A percentile compares a stretch with the other conserved stretches of the same genome.
These are phyloP conservation scores for Epichloe bromicola DNA, from an alignment of 2,329 filamentous ascomycete species.

Conservation along the genomic window DNA sequence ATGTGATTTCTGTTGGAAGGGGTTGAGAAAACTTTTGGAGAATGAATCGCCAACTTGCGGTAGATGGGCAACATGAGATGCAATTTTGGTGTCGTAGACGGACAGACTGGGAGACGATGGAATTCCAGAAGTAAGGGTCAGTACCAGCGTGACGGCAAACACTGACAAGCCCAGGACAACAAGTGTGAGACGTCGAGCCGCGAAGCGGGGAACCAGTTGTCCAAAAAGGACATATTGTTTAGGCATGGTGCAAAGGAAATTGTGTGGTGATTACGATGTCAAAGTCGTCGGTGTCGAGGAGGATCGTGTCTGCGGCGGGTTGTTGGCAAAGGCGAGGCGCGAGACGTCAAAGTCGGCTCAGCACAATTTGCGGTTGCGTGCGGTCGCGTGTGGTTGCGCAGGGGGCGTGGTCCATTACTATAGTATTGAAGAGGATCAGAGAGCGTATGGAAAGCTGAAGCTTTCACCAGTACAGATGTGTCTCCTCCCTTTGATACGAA, in stretches of 20 bases:
- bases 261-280: background rate
- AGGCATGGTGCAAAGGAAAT: constrained; percentile 15
- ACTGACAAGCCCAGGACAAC: constrained; percentile 37
- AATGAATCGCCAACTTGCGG: constrained; percentile 20
- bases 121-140: constrained; percentile 35
- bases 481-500: background rate
- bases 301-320: background rate
- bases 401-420: background rate
- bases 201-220: constrained; percentile 35
- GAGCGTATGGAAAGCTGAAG: background rate
- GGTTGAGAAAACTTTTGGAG: constrained; percentile 43
- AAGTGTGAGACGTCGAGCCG: constrained; percentile 38
- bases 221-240: constrained; percentile 27
- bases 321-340: too few species aligned
- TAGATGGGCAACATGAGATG: constrained; percentile 23
- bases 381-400: background rate
- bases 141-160: constrained; percentile 41
- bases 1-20: constrained; percentile 55
- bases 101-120: constrained; percentile 36
- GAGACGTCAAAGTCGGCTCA: background rate
- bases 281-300: background rate
- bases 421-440: background rate
- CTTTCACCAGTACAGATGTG: background rate
- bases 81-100: constrained; percentile 35
- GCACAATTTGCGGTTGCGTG: background rate